Evolutionary conservation across 345 rosid genomes (phyloP), one percentile per base, ranked within the genome.

Genomic region (Fremontodendron californicum): DNA sequence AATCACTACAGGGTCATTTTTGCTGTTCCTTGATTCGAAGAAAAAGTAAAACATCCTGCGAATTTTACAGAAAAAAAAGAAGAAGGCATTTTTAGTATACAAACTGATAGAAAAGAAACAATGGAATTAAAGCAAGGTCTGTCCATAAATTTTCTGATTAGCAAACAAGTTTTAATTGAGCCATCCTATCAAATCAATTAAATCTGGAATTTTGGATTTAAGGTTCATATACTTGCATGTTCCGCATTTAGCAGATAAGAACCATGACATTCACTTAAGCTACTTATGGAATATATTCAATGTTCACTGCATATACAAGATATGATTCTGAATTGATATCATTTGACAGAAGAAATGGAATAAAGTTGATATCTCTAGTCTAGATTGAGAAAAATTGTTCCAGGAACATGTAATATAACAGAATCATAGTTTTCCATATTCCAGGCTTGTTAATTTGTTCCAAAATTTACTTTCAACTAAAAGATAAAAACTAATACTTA

Each of bases 41-140:
- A 91, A 90, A 82, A 88, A 86, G 79, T 92, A 94, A 75, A 94
- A 92, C 97, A 94, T 87, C 87, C 97, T 92, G 82, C 25, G 9
- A 72, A 54, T 51, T 27, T 42, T 33, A 33, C 35, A 33, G 35
- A 15, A 23, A 42, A 19, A 35, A 10, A 5, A 23, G 4, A 5
- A 69, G 23, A 27, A 19, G 27, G 12, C 21, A 52, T 33, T 7
- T 6, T 8, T 19, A 40, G 52, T 73, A 80, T 39, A 49, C n/a
- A 49, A 39, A 60, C 5, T n/a, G 16, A 16, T 18, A 18, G 6
- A 48, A 48, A 48, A 0, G 0, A 39, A 3, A 39, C 4, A 16
- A 48, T 16, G 52, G 19, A 7, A 9, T 3, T 25, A 11, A 60
- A 21, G 6, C 37, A 60, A 27, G 5, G 2, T 61, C 29, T 10